phyloP scores from a whole-genome alignment of 2,329 filamentous ascomycete species.

The Fusarium liriodendri region DNA sequence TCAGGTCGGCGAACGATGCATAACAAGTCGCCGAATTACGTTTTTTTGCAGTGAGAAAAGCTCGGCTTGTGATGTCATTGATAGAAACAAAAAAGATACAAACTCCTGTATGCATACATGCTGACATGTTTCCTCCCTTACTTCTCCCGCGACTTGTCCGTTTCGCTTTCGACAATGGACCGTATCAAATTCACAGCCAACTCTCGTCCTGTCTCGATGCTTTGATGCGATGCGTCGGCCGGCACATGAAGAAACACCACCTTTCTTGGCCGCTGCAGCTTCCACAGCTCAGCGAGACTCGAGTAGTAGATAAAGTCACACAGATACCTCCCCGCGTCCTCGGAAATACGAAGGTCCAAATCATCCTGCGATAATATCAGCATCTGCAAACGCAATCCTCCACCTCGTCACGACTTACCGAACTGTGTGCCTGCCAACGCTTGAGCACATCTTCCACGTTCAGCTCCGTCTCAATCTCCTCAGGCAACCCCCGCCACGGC shows the following conservation, averaged over 20 bases:
- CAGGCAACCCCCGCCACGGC: slow-evolving; percentile 66
- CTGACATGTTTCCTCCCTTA: not conserved
- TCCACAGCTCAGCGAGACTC: slow-evolving; percentile 69
- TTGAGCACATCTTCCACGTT: slow-evolving; percentile 66
- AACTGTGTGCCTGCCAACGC: slow-evolving; percentile 64
- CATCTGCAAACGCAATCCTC: not conserved
- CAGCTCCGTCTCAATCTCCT: slow-evolving; percentile 67
- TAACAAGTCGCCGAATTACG: not conserved
- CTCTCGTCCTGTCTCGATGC: slow-evolving; percentile 61
- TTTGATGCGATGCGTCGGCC: slow-evolving; percentile 62
- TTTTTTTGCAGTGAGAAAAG: not conserved
- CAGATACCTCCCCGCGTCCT: slow-evolving; percentile 78
- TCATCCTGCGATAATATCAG: slow-evolving; percentile 46
- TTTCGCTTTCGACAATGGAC: slow-evolving; percentile 66
- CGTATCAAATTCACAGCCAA: slow-evolving; percentile 66
- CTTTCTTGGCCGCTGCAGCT: slow-evolving; percentile 57
- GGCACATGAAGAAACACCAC: slow-evolving; percentile 82
- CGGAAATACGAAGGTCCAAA: slow-evolving; percentile 67
- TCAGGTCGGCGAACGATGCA: not conserved
- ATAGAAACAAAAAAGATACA: not conserved
- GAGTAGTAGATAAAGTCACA: slow-evolving; percentile 85
- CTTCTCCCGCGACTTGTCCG: slow-evolving; percentile 30
- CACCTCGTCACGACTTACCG: slow-evolving; percentile 53
- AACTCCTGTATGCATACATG: not conserved
- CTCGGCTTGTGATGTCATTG: slow-evolving; percentile 17